Conservation (phyloP, 2,329 filamentous ascomycete genomes). For the Cyphellophora europaea region DNA sequence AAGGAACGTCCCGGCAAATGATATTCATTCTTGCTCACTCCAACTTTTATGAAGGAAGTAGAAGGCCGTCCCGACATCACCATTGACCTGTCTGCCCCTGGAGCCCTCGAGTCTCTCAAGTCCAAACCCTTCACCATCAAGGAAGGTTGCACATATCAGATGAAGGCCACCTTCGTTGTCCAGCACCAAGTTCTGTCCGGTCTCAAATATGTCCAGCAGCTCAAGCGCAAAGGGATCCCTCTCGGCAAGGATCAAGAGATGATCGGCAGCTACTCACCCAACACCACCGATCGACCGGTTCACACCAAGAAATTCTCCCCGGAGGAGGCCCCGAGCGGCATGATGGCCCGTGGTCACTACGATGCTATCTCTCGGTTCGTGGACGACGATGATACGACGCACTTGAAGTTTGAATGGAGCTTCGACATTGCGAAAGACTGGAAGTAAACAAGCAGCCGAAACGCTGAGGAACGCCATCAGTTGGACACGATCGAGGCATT, state of each 20-base stretch:
- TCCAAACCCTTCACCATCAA: slow-evolving; percentile 95
- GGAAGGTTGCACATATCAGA: slow-evolving; percentile 86
- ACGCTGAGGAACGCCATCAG: too few species aligned
- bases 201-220: slow-evolving; percentile 88
- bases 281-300: slow-evolving; percentile 72
- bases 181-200: slow-evolving; percentile 94
- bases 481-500: too few species aligned
- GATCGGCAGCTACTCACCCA: slow-evolving; percentile 94
- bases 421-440: slow-evolving; percentile 98
- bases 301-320: slow-evolving; percentile 78
- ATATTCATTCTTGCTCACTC: neutral
- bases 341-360: slow-evolving; percentile 86
- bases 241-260: slow-evolving; percentile 95
- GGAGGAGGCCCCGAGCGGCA: slow-evolving; percentile 85
- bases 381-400: slow-evolving; percentile 85
- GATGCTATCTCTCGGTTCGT: slow-evolving; percentile 82
- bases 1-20: slow-evolving; percentile 1
- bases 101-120: slow-evolving; percentile 69
- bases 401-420: slow-evolving; percentile 89
- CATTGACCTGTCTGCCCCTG: slow-evolving; percentile 71
- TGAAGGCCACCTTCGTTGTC: slow-evolving; percentile 89
- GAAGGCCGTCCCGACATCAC: slow-evolving; percentile 74
- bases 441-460: slow-evolving; percentile 39
- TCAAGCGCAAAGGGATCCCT: slow-evolving; percentile 79
- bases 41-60: too few species aligned